Evolutionary conservation across 768 basidiomycete genomes (phyloP).

Genomic region (Floccularia luteovirens): DNA sequence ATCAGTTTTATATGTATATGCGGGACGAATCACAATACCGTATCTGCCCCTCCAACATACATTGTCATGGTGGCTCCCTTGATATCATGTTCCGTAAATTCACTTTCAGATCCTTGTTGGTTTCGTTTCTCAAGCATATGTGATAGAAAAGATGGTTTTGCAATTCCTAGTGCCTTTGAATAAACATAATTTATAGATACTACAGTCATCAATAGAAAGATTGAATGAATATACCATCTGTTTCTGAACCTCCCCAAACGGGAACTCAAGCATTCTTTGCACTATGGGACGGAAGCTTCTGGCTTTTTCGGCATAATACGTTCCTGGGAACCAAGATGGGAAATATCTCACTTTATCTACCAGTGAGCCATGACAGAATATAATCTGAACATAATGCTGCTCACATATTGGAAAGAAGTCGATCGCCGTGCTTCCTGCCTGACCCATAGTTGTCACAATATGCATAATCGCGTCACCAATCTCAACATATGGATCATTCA

Average conservation of each 20-base stretch:
- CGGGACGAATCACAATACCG: constrained; percentile 8
- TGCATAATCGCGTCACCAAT: too few relatives aligned
- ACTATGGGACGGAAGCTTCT: constrained; percentile 18
- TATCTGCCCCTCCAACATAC: constrained; percentile 29
- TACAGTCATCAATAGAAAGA: not conserved
- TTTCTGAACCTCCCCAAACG: constrained; percentile 16
- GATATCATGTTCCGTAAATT: constrained; percentile 10
- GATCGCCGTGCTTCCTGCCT: constrained; percentile 46
- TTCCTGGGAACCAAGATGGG: constrained; percentile 31
- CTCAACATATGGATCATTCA: too few relatives aligned
- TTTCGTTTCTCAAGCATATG: constrained; percentile 5
- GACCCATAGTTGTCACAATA: too few relatives aligned
- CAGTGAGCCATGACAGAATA: too few relatives aligned
- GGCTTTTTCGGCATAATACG: constrained; percentile 24
- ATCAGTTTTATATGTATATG: not conserved
- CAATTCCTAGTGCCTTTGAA: constrained; percentile 9
- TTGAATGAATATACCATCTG: constrained; percentile 16
- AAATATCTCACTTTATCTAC: constrained; percentile 35
- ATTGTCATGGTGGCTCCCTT: constrained; percentile 18
- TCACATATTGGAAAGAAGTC: constrained; percentile 38
- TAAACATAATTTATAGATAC: not conserved
- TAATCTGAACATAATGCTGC: too few relatives aligned
- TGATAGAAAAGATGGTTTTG: constrained; percentile 11
- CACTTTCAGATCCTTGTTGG: constrained; percentile 1
- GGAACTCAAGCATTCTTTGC: constrained; percentile 21